Base-by-base conservation (phyloP, 768 basidiomycete species). In the Lactarius sanguifluus region DNA sequence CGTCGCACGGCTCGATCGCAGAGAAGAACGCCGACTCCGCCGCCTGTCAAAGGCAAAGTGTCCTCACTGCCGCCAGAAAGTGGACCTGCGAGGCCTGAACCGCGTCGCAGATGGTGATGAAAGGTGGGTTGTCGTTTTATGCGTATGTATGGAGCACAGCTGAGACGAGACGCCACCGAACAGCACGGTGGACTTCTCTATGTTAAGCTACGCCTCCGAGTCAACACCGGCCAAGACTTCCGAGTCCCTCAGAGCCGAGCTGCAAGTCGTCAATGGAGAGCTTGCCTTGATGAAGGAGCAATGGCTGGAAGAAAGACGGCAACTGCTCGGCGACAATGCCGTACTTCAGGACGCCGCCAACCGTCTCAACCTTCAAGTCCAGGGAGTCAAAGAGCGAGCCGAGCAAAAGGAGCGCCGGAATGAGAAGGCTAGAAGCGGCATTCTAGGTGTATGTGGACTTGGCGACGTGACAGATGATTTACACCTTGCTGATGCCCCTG, bases 291-390 rank as follows among this genome's bases (percentile, higher is more conserved):
- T 94, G 80, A 89, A 83, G 78, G 80, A 79, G 55, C 80, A 85
- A 72, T 92, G 91, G 91, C 83, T 83, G 32, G 79, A 82, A n/a
- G 90, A 91, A 71, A 85, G 82, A 73, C 79, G 77, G 40, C 80
- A 82, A 62, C 79, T 92, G 16, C 72, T 88, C 32, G 88, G 83
- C 57, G 89, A 94, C 76, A 91, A 88, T 59, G 86, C 84, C 2
- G 83, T 85, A 52, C 83, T 94, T 38, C 87, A 91, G 71, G 86
- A 91, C 67, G 82, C 87, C 8, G 83, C 91, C 0, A 85, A 83
- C 67, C 85, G 86, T 8, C 80, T 94, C 71, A 85, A 88, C 71
- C 76, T 75, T 25, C 81, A 92, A 73, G 79, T 90, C 32, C 84
- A 81, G 50, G 80, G 75, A 56, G 83, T 81, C 7, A 85, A 86